Base-by-base conservation (phyloP, 257 asterid genomes). In the Phtheirospermum japonicum region DNA sequence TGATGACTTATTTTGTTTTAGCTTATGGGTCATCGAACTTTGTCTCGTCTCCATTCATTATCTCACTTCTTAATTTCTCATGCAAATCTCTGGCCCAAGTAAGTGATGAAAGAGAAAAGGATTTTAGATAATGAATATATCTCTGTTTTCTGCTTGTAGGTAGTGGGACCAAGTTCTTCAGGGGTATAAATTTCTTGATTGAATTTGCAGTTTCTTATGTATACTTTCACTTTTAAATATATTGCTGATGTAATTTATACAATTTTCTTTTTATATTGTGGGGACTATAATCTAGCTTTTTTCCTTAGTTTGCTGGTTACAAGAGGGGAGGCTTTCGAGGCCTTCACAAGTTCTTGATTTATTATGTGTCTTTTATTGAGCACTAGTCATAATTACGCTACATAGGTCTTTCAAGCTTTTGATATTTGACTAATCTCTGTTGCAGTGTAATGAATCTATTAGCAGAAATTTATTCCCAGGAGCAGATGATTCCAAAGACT, bases 391-490 rank as follows among this genome's bases (percentile, higher is more conserved):
- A 13, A 18, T 57, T 36, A 12, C 6, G 23, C 51, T 34, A 36
- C 23, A 63, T 53, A 40, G 63, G 20, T 68, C 60, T 48, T 63
- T 57, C 50, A 58, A 58, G 36, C 9, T 34, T 57, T 68, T 82
- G 66, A 72, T 65, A 14, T 36, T 64, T 59, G 45, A 72, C 65
- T 71, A 42, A 58, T 77, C 65, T 58, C 39, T 61, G 40, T 76
- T 85, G 88, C 96, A 93, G 99, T 74, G 99, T 93, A 50, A 93
- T 89, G 99, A 93, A 93, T 79, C 84, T 93, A 19, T 78, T 93
- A 80, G 99, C 99, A 74, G 99, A 89, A 75, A 87, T 93, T 67
- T 93, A 93, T 76, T 89, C 99, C 69, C 97, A 87, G 79, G 96
- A 87, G 79, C 89, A 84, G 79, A 85, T 93, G 88, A 74, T 89